These are phyloP conservation scores for Leishmania tarentolae DNA, from an alignment of 208 protist genomes.

Conservation along the genomic window DNA sequence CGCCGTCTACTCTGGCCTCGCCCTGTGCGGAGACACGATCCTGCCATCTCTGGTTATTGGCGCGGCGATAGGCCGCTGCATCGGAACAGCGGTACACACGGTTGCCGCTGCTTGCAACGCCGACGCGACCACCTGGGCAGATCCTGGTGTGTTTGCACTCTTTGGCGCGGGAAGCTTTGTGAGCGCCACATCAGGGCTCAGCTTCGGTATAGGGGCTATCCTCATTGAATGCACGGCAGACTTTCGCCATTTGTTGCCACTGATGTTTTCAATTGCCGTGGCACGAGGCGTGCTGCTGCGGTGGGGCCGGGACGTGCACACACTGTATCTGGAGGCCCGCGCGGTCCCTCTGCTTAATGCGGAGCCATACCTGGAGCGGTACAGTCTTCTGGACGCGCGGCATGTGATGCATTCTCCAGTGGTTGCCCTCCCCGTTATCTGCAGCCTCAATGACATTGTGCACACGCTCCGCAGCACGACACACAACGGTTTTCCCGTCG, in stretches of 20 bases:
- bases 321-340: constrained; percentile 43
- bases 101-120: background rate
- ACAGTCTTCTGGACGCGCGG: constrained; percentile 44
- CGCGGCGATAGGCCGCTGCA: constrained; percentile 39
- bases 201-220: constrained; percentile 48
- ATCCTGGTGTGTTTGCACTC: constrained; percentile 58
- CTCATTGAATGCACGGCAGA: constrained; percentile 57
- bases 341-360: constrained; percentile 54
- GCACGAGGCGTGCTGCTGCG: constrained; percentile 39
- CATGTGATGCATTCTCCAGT: constrained; percentile 50
- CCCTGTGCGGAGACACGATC: constrained; percentile 32
- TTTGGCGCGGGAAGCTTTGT: constrained; percentile 68
- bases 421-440: constrained; percentile 41
- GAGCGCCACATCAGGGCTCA: constrained; percentile 47
- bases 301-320: constrained; percentile 47
- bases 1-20: constrained; percentile 49
- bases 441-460: constrained; percentile 35
- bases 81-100: constrained; percentile 27
- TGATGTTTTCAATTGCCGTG: constrained; percentile 58
- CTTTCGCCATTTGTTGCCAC: constrained; percentile 54
- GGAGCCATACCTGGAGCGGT: constrained; percentile 46
- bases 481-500: constrained; percentile 62
- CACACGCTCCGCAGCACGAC: constrained; percentile 30
- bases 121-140: constrained; percentile 38
- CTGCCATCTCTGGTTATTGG: constrained; percentile 43